Conservation (phyloP, 176 grass and related monocot genomes). For the Zea mays region Zm-B73-REFERENCE-NAM-5.0 NC_050100.1:222122001-222122500, state of each 20-base stretch:
- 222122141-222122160: not conserved
- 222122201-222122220: not conserved
- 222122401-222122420: not conserved
- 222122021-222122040: not conserved
- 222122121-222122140: not conserved
- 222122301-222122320: conserved; percentile 96
- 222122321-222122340: conserved; percentile 95
- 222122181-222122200: not conserved
- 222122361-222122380: conserved; percentile 18
- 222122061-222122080: not conserved
- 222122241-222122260: not conserved
- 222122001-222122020: conserved; percentile 7
- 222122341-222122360: conserved; percentile 82
- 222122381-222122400: not conserved
- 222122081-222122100: not conserved
- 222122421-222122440: not conserved
- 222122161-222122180: not conserved
- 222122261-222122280: conserved; percentile 63
- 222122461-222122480: conserved; percentile 83
- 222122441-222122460: conserved; percentile 92
- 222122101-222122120: not conserved
- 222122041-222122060: conserved; percentile 1
- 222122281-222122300: conserved; percentile 99
- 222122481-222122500: conserved; percentile 88
- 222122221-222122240: not conserved